Evolutionary conservation across 768 basidiomycete species (phyloP), one percentile per base, ranked within the genome.

Genomic region (Amanita pallidorosea): DNA sequence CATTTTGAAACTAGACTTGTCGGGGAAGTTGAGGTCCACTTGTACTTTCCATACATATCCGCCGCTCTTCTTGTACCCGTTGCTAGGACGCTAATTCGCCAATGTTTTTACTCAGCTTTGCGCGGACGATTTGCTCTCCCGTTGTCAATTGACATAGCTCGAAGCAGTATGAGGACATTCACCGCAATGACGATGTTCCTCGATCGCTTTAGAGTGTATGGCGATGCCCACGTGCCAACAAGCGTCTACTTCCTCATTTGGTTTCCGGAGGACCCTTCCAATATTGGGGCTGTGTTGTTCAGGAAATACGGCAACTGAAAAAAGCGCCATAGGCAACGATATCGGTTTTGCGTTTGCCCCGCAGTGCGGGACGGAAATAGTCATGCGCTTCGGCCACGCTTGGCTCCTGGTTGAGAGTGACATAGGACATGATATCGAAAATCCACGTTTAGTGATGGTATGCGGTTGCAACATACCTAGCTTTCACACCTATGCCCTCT

Each of bases 1-100:
- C 75, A 77, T 77, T 54, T 67, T 66, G 53, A 55, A 33, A 52
- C 34, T 47, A 49, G 57, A 56, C 54, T 53, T 45, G 48, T 31
- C 56, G 52, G 51, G 34, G 38, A 45, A 47, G 49, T 53, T 55
- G 53, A 52, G 23, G 53, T 45, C 51, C 9, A 54, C 41, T 50
- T 47, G 53, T 54, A 53, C 56, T 51, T 49, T 54, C 58, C 54
- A 48, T 29, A 40, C 15, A 38, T 47, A 50, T 41, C 34, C 31
- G 17, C 22, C 22, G 41, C 33, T 46, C 29, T 49, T 53, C 52
- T 56, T 56, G 55, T 49, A 49, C 27, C 31, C 38, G 29, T 11
- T 13, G 47, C 25, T 11, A 4, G 12, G 35, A 36, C 50, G 36
- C 22, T 25, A 17, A 20, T 23, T 20, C 36, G 12, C 17, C 7